These are phyloP conservation scores for Talaromyces pinophilus DNA, from an alignment of 2,329 filamentous ascomycete species.

Conservation along the genomic window DNA sequence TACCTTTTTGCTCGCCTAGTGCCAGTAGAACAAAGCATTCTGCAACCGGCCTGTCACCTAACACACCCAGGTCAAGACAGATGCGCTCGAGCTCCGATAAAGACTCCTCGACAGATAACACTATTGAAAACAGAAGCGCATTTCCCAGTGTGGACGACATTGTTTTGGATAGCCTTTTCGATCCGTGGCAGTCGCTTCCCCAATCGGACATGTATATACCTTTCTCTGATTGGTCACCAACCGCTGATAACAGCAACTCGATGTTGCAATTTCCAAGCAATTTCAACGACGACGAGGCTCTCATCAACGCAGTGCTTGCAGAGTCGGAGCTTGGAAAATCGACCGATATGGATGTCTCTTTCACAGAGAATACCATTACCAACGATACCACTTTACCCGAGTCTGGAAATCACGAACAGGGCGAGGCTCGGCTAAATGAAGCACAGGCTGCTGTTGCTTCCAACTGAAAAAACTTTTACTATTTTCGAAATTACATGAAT, in stretches of 20 bases:
- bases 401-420: neutral
- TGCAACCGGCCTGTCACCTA: conserved; percentile 10
- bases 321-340: conserved; percentile 36
- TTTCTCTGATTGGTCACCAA: conserved; percentile 25
- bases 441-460: conserved; percentile 13
- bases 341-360: neutral
- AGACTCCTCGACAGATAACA: neutral
- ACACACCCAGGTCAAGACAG: conserved; percentile 6
- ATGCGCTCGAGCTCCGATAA: conserved; percentile 11
- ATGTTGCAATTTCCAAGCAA: conserved; percentile 20
- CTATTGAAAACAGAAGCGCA: neutral
- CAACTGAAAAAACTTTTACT: neutral
- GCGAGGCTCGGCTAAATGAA: neutral
- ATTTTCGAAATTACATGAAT: neutral
- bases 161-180: conserved; percentile 17
- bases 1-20: conserved; percentile 41
- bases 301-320: conserved; percentile 41
- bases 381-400: neutral
- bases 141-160: conserved; percentile 20
- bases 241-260: conserved; percentile 25
- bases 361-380: neutral
- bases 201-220: conserved; percentile 21
- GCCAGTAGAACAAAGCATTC: conserved; percentile 21
- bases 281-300: conserved; percentile 32
- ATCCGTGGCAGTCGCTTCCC: conserved; percentile 21